Conservation (phyloP, 2,329 filamentous ascomycete species). For the Ophiostoma ips region DNA sequence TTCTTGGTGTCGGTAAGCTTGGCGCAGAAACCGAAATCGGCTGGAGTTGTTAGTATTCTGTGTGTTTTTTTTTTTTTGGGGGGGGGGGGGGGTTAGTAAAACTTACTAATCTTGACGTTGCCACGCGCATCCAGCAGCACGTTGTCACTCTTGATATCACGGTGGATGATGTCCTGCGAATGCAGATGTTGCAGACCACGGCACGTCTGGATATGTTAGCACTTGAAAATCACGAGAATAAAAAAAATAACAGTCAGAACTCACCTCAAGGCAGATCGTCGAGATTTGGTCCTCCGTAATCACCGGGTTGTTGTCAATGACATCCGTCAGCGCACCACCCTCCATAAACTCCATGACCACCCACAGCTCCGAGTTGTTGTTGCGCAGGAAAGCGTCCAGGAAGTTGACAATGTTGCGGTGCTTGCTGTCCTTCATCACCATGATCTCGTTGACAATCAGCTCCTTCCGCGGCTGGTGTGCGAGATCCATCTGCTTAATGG, state of each 20-base stretch:
- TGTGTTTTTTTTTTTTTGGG: too few relatives aligned
- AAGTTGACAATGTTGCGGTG: slow-evolving; percentile 99
- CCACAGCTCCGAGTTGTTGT: slow-evolving; percentile 93
- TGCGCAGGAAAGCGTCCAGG: slow-evolving; percentile 88
- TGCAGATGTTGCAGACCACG: slow-evolving; percentile 89
- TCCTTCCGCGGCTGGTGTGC: slow-evolving; percentile 95
- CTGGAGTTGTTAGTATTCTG: slow-evolving; percentile 28
- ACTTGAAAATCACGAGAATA: background rate
- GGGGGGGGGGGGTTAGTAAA: too few relatives aligned
- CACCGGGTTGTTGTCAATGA: slow-evolving; percentile 92
- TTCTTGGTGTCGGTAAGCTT: slow-evolving; percentile 94
- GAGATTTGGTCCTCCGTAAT: slow-evolving; percentile 97
- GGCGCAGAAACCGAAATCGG: slow-evolving; percentile 97
- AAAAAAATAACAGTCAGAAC: too few relatives aligned
- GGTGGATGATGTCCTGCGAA: slow-evolving; percentile 91
- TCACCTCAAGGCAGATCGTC: slow-evolving; percentile 89
- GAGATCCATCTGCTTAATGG: slow-evolving; percentile 99
- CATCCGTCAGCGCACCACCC: slow-evolving; percentile 89
- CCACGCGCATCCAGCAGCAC: slow-evolving; percentile 86
- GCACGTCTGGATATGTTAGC: slow-evolving; percentile 56
- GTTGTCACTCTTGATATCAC: slow-evolving; percentile 99
- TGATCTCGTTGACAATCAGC: slow-evolving; percentile 97
- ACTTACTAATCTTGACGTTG: slow-evolving; percentile 94
- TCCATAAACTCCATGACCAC: slow-evolving; percentile 99
- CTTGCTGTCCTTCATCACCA: slow-evolving; percentile 99